A percentile compares a stretch with the other conserved stretches of the same genome.
Evolutionary conservation across 306 rosid genomes (phyloP).

Genomic region (Bauhinia variegata): DNA sequence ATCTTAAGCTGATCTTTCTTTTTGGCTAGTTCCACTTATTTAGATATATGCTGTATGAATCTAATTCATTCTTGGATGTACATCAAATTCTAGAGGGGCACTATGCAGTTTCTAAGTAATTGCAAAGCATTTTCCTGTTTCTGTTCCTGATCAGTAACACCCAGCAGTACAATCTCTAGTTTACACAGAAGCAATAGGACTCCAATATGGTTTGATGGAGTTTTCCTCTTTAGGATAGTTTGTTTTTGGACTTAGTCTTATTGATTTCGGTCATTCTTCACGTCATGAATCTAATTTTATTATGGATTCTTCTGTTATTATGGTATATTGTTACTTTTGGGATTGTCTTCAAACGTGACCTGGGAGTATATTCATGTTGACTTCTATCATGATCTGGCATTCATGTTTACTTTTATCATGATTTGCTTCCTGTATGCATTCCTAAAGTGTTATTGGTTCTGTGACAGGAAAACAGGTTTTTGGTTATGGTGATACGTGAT

Average conservation of each 20-base stretch:
- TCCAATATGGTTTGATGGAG: not conserved
- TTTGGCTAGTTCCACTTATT: not conserved
- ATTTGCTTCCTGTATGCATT: no score
- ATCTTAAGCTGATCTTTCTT: conserved; percentile 13
- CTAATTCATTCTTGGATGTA: not conserved
- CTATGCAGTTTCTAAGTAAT: no score
- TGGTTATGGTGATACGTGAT: conserved; percentile 99
- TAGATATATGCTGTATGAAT: not conserved
- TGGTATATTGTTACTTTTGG: not conserved
- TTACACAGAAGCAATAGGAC: no score
- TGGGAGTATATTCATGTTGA: not conserved
- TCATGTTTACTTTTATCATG: no score
- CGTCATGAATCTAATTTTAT: not conserved
- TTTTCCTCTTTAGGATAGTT: not conserved
- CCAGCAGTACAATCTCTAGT: not conserved
- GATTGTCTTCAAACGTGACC: not conserved
- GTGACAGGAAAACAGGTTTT: conserved; percentile 93
- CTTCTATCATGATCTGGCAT: not conserved
- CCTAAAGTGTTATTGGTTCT: not conserved
- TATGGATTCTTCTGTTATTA: conserved; percentile 3
- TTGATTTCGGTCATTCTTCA: not conserved
- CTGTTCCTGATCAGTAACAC: no score
- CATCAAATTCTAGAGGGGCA: no score
- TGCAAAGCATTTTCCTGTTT: no score
- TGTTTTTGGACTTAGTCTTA: not conserved